Percentiles rank a stretch among this genome's conserved stretches.
Evolutionary conservation across 2,329 filamentous ascomycete species (phyloP).

Genomic region (Cyphellophora attinorum): DNA sequence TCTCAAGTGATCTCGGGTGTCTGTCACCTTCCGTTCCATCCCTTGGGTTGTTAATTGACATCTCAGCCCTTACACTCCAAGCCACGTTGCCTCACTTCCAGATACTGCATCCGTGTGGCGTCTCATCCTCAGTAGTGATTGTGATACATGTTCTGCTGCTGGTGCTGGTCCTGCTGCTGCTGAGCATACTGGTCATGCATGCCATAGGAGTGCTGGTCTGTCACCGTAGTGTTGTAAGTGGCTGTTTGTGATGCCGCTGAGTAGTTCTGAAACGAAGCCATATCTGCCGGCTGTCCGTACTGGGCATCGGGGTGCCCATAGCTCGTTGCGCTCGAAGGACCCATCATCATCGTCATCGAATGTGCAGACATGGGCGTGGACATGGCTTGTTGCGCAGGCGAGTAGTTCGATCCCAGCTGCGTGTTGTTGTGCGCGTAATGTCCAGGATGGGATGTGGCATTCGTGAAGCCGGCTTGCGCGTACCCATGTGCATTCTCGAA

Average conservation of each 20-base stretch:
- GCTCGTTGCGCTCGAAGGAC: neutral
- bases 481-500: neutral
- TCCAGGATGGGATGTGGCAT: too few species aligned
- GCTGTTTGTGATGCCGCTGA: neutral
- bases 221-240: too few species aligned
- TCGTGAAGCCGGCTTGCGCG: too few species aligned
- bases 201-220: too few species aligned
- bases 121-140: neutral
- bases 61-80: too few species aligned
- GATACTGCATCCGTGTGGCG: neutral
- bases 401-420: too few species aligned
- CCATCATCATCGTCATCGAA: neutral
- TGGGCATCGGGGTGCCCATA: neutral
- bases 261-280: neutral
- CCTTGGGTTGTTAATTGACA: too few species aligned
- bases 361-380: neutral
- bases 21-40: too few species aligned
- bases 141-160: neutral
- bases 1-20: too few species aligned
- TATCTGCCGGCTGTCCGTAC: neutral
- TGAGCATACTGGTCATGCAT: neutral
- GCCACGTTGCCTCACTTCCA: conserved; percentile 1
- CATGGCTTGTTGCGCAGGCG: too few species aligned
- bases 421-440: too few species aligned
- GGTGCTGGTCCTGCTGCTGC: too few species aligned